A percentile compares a stretch with the other conserved stretches of the same genome.
Evolutionary conservation across 2,329 filamentous ascomycete species (phyloP).

Genomic region (Hortaea werneckii): DNA sequence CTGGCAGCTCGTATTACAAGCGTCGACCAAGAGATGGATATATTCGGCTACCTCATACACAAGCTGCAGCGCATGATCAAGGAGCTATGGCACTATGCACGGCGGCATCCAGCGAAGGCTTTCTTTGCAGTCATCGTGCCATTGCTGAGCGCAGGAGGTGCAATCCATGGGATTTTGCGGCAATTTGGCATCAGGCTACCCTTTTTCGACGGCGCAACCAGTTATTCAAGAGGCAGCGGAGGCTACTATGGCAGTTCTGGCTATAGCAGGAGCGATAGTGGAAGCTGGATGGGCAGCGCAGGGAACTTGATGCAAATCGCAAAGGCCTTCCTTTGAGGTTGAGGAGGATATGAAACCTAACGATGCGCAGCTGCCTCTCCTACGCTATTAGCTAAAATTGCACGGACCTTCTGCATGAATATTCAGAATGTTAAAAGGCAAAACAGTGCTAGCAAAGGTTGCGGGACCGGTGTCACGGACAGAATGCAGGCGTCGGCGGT

Average conservation of each 20-base stretch:
- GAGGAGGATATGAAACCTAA: not conserved
- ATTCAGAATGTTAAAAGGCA: not conserved
- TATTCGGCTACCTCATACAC: slow-evolving; percentile 62
- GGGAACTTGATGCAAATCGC: slow-evolving; percentile 41
- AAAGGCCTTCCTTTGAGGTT: slow-evolving; percentile 41
- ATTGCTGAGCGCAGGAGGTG: slow-evolving; percentile 66
- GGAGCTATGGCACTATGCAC: slow-evolving; percentile 71
- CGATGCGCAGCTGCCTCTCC: too few species aligned
- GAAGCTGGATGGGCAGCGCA: slow-evolving; percentile 35
- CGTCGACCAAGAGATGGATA: slow-evolving; percentile 69
- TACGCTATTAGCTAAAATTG: not conserved
- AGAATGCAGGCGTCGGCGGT: not conserved
- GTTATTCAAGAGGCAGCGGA: slow-evolving; percentile 17
- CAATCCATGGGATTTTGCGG: slow-evolving; percentile 64
- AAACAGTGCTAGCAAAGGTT: not conserved
- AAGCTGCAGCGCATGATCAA: slow-evolving; percentile 70
- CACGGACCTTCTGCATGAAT: not conserved
- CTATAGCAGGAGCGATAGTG: slow-evolving; percentile 26
- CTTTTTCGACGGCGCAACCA: slow-evolving; percentile 30
- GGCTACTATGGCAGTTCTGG: slow-evolving; percentile 38
- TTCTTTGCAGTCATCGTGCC: slow-evolving; percentile 85
- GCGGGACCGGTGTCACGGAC: not conserved
- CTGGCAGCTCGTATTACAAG: slow-evolving; percentile 63
- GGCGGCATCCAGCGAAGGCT: slow-evolving; percentile 75
- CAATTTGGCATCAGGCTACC: slow-evolving; percentile 74